Percentiles rank a stretch among this genome's conserved stretches.
Conservation (phyloP, 805 yeast genomes). For the Nakazawaea ishiwadae region DNA sequence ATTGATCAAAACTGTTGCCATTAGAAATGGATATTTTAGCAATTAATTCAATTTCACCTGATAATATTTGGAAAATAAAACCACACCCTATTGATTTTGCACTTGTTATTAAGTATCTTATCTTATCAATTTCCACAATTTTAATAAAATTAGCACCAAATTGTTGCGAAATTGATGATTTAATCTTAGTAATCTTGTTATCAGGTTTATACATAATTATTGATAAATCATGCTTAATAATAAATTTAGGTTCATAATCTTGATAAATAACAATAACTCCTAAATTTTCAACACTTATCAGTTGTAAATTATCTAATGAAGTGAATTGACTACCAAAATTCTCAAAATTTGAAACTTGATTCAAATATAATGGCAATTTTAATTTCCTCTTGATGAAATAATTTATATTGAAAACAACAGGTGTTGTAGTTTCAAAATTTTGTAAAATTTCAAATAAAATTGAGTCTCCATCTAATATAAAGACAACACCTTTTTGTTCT, state of each 20-base stretch:
- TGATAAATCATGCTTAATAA: conserved; percentile 2
- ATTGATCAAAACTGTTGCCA: conserved; percentile 10
- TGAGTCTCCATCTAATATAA: conserved; percentile 16
- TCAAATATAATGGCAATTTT: conserved; percentile 17
- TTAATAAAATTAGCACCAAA: conserved; percentile 23
- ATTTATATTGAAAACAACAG: conserved; percentile 31
- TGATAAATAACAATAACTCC: conserved; percentile 33
- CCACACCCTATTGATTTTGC: conserved; percentile 36
- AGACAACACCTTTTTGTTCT: conserved; percentile 14
- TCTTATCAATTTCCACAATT: conserved; percentile 17
- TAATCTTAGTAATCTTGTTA: background rate
- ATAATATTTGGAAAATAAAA: no score
- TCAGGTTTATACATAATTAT: background rate
- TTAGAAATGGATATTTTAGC: conserved; percentile 7
- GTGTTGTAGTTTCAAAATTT: conserved; percentile 7
- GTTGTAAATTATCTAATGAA: conserved; percentile 19
- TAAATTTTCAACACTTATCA: conserved; percentile 34
- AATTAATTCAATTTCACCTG: background rate
- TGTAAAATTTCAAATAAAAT: conserved; percentile 5
- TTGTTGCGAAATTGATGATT: conserved; percentile 20
- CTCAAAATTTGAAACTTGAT: conserved; percentile 28
- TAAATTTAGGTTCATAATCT: conserved; percentile 12
- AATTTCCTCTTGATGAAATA: conserved; percentile 12
- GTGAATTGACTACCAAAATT: conserved; percentile 36
- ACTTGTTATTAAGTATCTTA: conserved; percentile 24